A percentile compares a stretch with the other conserved stretches of the same genome.
Evolutionary conservation across 2,329 filamentous ascomycete genomes (phyloP).

Genomic region (Lasiodiplodia theobromae): DNA sequence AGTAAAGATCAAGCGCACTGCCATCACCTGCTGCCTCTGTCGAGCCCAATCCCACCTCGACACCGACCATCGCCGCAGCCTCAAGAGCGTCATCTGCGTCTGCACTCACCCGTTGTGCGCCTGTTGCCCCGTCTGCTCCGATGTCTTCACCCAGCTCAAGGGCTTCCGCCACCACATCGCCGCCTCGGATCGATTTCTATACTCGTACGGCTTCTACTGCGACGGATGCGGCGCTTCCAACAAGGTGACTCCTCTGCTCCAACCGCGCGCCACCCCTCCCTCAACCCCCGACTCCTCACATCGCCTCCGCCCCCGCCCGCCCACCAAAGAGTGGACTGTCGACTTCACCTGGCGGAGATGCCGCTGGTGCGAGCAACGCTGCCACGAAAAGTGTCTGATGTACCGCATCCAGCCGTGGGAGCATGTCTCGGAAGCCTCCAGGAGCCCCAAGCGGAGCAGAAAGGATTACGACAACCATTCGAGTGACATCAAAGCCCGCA

Average conservation of each 20-base stretch:
- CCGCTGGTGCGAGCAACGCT: constrained; percentile 7
- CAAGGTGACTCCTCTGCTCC: neutral
- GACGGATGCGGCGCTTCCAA: constrained; percentile 13
- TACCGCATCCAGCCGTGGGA: constrained; percentile 13
- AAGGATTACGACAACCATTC: constrained; percentile 14
- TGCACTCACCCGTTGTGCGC: constrained; percentile 5
- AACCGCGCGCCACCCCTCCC: neutral
- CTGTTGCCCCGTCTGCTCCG: neutral
- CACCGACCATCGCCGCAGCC: constrained; percentile 1
- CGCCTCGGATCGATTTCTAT: neutral
- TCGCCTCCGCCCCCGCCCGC: neutral
- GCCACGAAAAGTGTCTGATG: neutral
- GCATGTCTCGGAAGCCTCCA: neutral
- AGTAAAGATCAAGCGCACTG: neutral
- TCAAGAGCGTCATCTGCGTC: constrained; percentile 5
- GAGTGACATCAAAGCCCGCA: neutral
- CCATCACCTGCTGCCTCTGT: constrained; percentile 9
- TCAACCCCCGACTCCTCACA: neutral
- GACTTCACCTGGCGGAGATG: constrained; percentile 5
- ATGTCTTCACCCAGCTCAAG: neutral
- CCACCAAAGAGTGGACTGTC: neutral
- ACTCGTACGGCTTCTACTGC: constrained; percentile 18
- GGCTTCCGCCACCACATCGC: neutral
- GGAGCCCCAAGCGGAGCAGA: neutral
- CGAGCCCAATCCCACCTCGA: neutral